These are phyloP conservation scores for Amanita jacksonii DNA, from an alignment of 768 basidiomycete species.

Conservation along the genomic window DNA sequence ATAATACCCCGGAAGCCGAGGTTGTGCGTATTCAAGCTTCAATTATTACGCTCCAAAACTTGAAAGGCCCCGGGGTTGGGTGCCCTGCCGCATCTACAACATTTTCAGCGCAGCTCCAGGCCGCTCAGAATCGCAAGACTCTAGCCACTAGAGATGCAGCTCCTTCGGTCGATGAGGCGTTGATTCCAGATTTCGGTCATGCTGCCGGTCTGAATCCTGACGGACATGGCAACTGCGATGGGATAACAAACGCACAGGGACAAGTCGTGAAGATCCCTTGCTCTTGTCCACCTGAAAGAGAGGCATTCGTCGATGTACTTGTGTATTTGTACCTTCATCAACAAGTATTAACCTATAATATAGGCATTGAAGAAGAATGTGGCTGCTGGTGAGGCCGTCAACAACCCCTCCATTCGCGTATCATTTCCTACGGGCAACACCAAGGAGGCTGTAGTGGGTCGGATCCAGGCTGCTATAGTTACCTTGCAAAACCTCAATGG, in stretches of 20 bases:
- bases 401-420: slow-evolving; percentile 51
- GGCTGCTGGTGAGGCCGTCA: slow-evolving; percentile 49
- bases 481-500: slow-evolving; percentile 71
- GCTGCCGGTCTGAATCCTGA: not conserved
- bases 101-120: slow-evolving; percentile 27
- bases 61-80: slow-evolving; percentile 57
- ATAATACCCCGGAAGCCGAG: slow-evolving; percentile 42
- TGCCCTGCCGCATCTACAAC: slow-evolving; percentile 60
- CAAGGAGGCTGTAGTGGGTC: slow-evolving; percentile 39
- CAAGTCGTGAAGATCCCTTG: slow-evolving; percentile 57
- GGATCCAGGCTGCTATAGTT: slow-evolving; percentile 49
- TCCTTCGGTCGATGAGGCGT: slow-evolving; percentile 23
- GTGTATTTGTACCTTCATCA: slow-evolving; percentile 52
- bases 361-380: slow-evolving; percentile 44
- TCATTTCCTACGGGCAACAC: slow-evolving; percentile 57
- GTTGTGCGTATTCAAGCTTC: slow-evolving; percentile 50
- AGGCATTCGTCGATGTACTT: slow-evolving; percentile 46
- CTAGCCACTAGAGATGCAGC: slow-evolving; percentile 23
- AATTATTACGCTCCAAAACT: slow-evolving; percentile 60
- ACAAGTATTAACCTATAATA: slow-evolving; percentile 30
- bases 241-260: slow-evolving; percentile 44
- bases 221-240: slow-evolving; percentile 26
- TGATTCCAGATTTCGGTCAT: slow-evolving; percentile 22
- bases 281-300: slow-evolving; percentile 31
- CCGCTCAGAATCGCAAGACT: not conserved